Base-by-base conservation (phyloP, 352 stramenopile genomes). In the Globisporangium solare region DNA sequence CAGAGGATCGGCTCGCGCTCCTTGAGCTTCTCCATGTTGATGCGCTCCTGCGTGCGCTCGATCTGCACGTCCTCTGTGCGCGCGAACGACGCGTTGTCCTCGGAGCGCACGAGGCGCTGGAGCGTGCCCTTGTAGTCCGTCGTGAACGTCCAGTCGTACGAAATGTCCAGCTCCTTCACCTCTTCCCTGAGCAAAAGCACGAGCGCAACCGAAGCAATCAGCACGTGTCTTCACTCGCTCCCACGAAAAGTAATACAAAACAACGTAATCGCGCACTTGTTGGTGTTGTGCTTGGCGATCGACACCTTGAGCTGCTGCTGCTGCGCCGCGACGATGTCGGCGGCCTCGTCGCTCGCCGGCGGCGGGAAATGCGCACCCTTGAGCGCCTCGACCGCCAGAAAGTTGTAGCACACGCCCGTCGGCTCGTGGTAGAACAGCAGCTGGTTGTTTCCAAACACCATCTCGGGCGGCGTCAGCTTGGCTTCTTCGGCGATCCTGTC, bases 361-460 rank as follows among this genome's bases (percentile, higher is more conserved):
- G 64, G 54, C 37, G 58, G 52, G 18, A 93, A 93, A 59, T 92
- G 81, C 12, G 79, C 81, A 24, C 81, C 72, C 40, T 88, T 87
- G 21, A 93, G 69, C 53, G 83, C 80, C 50, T 93, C 83, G 10
- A 89, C 67, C 13, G 81, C 79, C 22, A 91, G 54, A 21, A 93
- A 93, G 58, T 83, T 87, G 70, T 88, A 87, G 60, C 71, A 84
- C 37, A 93, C 63, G 22, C 81, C 81, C 18, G 74, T 79, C 1
- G 77, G 66, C 51, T 87, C 74, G 62, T 93, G 83, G 66, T 76
- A 77, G 54, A 93, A 60, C 13, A 92, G 54, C 55, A 93, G 51
- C 57, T 93, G 83, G 61, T 93, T 93, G 56, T 87, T 79, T 51
- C 83, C 83, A 59, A 92, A 93, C 22, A 93, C 83, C 83, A 93